Evolutionary conservation across 352 stramenopile species (phyloP).

Genomic region (Aphanomyces stellatus): DNA sequence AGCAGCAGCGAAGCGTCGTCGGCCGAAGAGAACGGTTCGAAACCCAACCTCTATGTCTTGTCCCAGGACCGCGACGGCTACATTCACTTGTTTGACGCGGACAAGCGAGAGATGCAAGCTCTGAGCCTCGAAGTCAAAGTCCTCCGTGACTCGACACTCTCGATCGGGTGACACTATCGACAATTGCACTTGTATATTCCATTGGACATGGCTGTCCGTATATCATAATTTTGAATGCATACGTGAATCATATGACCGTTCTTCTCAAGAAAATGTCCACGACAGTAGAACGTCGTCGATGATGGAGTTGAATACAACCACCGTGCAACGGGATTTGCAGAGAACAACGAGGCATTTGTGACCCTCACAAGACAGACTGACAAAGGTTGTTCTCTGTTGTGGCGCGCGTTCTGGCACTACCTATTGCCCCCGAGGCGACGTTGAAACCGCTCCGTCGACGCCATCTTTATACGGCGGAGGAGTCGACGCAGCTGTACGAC

Average conservation of each 20-base stretch:
- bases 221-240: not conserved
- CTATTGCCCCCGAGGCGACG: too few species aligned
- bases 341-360: not conserved
- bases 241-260: not conserved
- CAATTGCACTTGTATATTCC: not conserved
- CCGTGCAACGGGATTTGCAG: not conserved
- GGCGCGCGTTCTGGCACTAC: too few species aligned
- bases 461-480: too few species aligned
- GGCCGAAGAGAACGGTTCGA: not conserved
- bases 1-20: not conserved
- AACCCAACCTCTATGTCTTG: not conserved
- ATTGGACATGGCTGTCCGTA: not conserved
- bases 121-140: slow-evolving; percentile 19
- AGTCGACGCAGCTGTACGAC: too few species aligned
- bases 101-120: slow-evolving; percentile 10
- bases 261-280: not conserved
- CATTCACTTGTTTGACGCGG: slow-evolving; percentile 1
- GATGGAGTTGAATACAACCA: not conserved
- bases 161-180: not conserved
- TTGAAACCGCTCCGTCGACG: too few species aligned
- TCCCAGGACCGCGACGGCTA: slow-evolving; percentile 13
- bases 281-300: not conserved
- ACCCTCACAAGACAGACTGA: not conserved
- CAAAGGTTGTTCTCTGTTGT: too few species aligned
- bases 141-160: slow-evolving; percentile 6